Conservation (phyloP, 192 early-diverging fungal species). For the Coemansia umbellata region DNA sequence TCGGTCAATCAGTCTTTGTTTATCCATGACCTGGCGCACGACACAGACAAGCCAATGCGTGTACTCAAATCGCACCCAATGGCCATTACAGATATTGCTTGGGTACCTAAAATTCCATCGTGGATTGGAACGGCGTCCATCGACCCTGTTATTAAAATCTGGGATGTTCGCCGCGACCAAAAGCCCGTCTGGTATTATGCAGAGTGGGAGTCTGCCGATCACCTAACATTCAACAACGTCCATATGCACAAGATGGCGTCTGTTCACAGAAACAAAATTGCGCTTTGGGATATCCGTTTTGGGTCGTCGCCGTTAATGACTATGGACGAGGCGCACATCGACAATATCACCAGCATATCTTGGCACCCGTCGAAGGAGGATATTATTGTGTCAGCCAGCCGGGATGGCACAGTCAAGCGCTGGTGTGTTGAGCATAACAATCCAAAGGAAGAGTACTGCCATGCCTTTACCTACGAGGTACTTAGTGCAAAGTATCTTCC, state of each 20-base stretch:
- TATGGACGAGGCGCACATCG: conserved; percentile 35
- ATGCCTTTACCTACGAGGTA: conserved; percentile 22
- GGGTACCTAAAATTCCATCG: conserved; percentile 33
- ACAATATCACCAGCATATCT: conserved; percentile 36
- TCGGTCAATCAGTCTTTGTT: conserved; percentile 38
- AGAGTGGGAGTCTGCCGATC: conserved; percentile 42
- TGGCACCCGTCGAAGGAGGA: conserved; percentile 33
- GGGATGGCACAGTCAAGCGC: conserved; percentile 36
- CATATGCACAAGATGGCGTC: conserved; percentile 38
- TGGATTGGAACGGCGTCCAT: conserved; percentile 46
- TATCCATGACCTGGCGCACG: conserved; percentile 35
- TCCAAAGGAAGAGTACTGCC: conserved; percentile 17
- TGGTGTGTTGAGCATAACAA: conserved; percentile 11
- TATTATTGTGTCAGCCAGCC: conserved; percentile 24
- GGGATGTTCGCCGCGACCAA: conserved; percentile 41
- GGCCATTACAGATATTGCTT: conserved; percentile 44
- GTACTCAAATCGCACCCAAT: conserved; percentile 35
- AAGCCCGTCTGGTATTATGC: conserved; percentile 48
- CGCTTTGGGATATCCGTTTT: conserved; percentile 44
- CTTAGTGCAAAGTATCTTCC: conserved; percentile 32
- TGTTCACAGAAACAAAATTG: conserved; percentile 39
- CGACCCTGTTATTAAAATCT: conserved; percentile 45
- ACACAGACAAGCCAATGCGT: conserved; percentile 24
- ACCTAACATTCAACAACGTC: conserved; percentile 34
- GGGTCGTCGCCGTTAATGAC: conserved; percentile 32